Evolutionary conservation across 1,139 yeast genomes (phyloP).

Genomic region (Scheffersomyces titani): DNA sequence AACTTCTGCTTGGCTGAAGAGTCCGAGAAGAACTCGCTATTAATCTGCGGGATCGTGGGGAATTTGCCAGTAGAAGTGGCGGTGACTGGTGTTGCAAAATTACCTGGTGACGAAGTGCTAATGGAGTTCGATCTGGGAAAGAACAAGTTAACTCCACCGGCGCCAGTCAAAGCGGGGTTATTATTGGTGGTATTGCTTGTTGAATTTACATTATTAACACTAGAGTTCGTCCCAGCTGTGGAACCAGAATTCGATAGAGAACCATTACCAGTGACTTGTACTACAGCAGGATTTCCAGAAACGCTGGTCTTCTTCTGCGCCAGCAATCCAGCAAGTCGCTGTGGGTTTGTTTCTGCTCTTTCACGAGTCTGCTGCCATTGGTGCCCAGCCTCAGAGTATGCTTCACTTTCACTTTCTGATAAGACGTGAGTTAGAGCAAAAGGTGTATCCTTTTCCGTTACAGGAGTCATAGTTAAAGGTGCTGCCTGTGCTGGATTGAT

Average conservation of each 20-base stretch:
- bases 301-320: neutral
- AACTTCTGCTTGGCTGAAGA: conserved; percentile 36
- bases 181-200: neutral
- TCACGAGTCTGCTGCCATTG: conserved; percentile 13
- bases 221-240: neutral
- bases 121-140: conserved; percentile 7
- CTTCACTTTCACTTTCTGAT: neutral
- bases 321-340: neutral
- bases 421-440: conserved; percentile 5
- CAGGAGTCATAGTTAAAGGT: conserved; percentile 76
- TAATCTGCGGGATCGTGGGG: conserved; percentile 40
- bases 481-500: conserved; percentile 54
- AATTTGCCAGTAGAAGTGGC: conserved; percentile 19
- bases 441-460: conserved; percentile 53
- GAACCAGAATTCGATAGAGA: neutral
- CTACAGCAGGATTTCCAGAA: no score
- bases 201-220: neutral
- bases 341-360: conserved; percentile 16
- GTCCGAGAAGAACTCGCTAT: conserved; percentile 42
- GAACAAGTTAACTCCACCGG: conserved; percentile 9
- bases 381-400: conserved; percentile 12
- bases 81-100: neutral
- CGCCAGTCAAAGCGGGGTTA: neutral
- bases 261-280: neutral
- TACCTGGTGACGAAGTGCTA: conserved; percentile 3